phyloP scores from a whole-genome alignment of 2,329 filamentous ascomycete genomes.

The Coniochaeta sp. region DNA sequence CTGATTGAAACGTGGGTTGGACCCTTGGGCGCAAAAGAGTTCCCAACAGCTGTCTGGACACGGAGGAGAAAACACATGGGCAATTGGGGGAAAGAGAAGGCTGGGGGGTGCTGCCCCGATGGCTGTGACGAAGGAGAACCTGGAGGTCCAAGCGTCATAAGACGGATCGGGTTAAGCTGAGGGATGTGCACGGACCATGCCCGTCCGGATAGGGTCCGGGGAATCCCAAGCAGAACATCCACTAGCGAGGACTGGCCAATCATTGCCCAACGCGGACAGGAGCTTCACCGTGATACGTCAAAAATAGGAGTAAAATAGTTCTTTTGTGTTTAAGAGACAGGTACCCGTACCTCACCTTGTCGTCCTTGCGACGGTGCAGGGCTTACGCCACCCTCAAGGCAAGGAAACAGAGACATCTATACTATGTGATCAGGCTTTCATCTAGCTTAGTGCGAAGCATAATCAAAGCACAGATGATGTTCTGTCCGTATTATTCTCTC shows the following conservation, averaged over 20 bases:
- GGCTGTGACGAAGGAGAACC: not conserved
- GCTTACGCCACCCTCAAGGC: no score
- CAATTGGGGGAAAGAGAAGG: not conserved
- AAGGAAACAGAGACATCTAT: no score
- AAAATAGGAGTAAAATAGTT: no score
- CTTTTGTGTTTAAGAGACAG: no score
- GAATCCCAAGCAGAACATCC: not conserved
- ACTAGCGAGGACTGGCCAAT: not conserved
- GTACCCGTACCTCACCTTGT: no score
- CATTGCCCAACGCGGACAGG: not conserved
- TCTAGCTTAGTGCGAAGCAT: no score
- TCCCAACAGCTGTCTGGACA: not conserved
- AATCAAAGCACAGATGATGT: no score
- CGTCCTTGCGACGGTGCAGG: no score
- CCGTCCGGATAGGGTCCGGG: not conserved
- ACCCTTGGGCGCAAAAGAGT: not conserved
- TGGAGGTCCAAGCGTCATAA: not conserved
- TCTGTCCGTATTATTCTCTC: no score
- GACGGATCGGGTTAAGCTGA: not conserved
- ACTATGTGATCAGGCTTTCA: no score
- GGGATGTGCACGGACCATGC: not conserved
- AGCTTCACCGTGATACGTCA: no score
- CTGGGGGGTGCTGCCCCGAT: not conserved
- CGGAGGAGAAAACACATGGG: not conserved
- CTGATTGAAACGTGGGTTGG: not conserved